Percentiles rank a stretch among this genome's conserved stretches.
phyloP scores from a whole-genome alignment of 352 stramenopile species.

The Pythium aquatile region DNA sequence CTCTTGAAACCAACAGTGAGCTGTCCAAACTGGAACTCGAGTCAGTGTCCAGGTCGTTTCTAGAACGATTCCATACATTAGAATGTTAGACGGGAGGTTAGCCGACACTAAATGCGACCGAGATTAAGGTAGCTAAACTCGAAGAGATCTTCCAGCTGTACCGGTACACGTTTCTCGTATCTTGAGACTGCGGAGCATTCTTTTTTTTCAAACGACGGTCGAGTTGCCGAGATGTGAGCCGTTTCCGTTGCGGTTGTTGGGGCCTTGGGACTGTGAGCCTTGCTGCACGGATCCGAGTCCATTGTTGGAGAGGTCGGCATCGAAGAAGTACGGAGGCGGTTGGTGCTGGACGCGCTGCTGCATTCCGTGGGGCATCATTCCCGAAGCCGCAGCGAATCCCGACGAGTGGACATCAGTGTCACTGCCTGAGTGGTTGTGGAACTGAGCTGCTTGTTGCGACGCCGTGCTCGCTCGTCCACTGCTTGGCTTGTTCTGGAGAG shows the following conservation, averaged over 20 bases:
- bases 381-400: constrained; percentile 11
- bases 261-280: neutral
- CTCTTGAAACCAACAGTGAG: constrained; percentile 17
- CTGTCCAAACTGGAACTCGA: constrained; percentile 15
- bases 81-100: neutral
- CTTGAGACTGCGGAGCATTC: neutral
- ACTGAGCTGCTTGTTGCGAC: constrained; percentile 16
- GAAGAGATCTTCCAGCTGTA: neutral
- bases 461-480: neutral
- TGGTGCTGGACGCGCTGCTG: constrained; percentile 26
- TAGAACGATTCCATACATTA: constrained; percentile 5
- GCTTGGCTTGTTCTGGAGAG: constrained; percentile 1
- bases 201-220: constrained; percentile 6
- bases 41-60: constrained; percentile 1
- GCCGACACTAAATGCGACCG: too few relatives aligned
- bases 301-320: constrained; percentile 4
- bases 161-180: neutral
- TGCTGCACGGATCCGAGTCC: neutral
- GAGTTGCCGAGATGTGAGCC: neutral
- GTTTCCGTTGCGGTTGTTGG: neutral
- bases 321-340: constrained; percentile 9
- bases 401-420: constrained; percentile 10
- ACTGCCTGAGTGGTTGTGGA: constrained; percentile 35
- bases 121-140: neutral
- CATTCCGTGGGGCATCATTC: constrained; percentile 25